phyloP scores from a whole-genome alignment of 129 eudicot species.

The Sambucus nigra region DNA sequence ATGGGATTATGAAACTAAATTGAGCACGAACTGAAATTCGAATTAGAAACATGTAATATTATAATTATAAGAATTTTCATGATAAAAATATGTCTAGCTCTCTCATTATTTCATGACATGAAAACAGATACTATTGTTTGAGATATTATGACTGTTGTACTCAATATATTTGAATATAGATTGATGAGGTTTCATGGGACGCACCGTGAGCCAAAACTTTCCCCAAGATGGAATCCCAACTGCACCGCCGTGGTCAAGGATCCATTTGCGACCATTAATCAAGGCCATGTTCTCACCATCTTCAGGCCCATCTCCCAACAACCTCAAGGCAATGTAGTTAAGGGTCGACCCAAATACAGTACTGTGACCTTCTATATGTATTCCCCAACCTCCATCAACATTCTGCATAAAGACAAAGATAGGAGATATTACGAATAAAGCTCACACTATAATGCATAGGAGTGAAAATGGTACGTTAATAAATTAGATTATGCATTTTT shows the following conservation, averaged over 20 bases:
- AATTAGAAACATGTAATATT: no score
- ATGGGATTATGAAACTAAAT: no score
- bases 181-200: neutral
- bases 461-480: no score
- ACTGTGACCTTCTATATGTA: conserved; percentile 31
- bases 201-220: conserved; percentile 33
- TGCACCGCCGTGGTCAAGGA: conserved; percentile 31
- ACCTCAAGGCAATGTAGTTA: conserved; percentile 23
- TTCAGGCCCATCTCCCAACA: conserved; percentile 29
- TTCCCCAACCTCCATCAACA: conserved; percentile 34
- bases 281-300: conserved; percentile 15
- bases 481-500: neutral
- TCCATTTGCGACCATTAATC: conserved; percentile 31
- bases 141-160: no score
- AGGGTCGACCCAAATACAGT: conserved; percentile 21
- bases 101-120: no score
- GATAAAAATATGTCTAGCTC: no score
- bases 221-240: conserved; percentile 36
- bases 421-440: neutral
- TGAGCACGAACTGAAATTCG: no score
- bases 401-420: conserved; percentile 11
- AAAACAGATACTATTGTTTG: no score
- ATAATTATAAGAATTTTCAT: no score
- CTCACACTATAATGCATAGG: neutral
- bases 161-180: no score